Conservation (phyloP, 495 filamentous ascomycete species). For the Talaromyces stipitatus region DNA sequence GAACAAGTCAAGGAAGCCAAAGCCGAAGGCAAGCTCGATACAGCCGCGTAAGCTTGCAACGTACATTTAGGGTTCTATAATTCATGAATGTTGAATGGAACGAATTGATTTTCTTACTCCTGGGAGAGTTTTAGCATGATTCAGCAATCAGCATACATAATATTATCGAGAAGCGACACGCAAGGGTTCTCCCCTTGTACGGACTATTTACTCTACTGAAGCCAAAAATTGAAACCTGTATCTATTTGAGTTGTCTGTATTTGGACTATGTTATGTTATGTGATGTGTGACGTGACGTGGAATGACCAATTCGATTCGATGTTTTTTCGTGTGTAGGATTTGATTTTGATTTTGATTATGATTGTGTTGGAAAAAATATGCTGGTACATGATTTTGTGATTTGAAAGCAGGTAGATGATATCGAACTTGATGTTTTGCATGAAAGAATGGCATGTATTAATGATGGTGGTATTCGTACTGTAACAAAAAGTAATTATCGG, state of each 20-base stretch:
- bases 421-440: background rate
- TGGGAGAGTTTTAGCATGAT: background rate
- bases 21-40: constrained; percentile 57
- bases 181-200: background rate
- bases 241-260: constrained; percentile 4
- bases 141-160: constrained; percentile 2
- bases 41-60: constrained; percentile 16
- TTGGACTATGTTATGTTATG: constrained; percentile 2
- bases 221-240: constrained; percentile 4
- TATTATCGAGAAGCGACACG: background rate
- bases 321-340: background rate
- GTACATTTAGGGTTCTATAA: background rate
- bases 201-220: too few relatives aligned
- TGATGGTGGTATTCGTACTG: background rate
- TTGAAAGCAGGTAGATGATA: background rate
- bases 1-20: constrained; percentile 86
- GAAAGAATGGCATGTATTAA: background rate
- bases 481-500: background rate
- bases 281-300: background rate
- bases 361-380: background rate
- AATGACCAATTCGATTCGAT: constrained; percentile 3
- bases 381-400: background rate
- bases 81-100: background rate
- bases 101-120: background rate
- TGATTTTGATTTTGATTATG: too few relatives aligned